Conservation (phyloP, 331 rosid genomes). For the Stylosanthes scabra region DNA sequence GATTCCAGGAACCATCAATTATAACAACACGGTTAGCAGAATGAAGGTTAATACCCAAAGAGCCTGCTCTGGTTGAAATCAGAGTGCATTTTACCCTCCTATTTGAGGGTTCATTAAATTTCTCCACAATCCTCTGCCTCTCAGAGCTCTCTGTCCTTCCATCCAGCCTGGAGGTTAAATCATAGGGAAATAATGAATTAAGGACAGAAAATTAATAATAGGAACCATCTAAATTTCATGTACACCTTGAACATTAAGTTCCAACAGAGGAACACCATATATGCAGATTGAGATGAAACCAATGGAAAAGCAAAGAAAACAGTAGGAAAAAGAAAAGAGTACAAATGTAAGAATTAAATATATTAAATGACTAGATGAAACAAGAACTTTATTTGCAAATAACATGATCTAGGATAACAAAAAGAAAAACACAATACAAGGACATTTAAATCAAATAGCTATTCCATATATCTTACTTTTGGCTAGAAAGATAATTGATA, state of each 20-base stretch:
- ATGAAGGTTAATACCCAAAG: slow-evolving; percentile 95
- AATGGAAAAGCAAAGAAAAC: slow-evolving; percentile 20
- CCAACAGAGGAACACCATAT: neutral
- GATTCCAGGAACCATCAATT: slow-evolving; percentile 99
- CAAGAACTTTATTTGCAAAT: neutral
- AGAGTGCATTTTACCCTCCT: slow-evolving; percentile 89
- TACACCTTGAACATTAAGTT: slow-evolving; percentile 2
- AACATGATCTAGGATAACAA: slow-evolving; percentile 10
- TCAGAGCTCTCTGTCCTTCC: slow-evolving; percentile 98
- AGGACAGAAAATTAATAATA: slow-evolving; percentile 12
- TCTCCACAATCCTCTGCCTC: slow-evolving; percentile 92
- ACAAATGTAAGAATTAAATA: slow-evolving; percentile 19
- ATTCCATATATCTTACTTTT: slow-evolving; percentile 4
- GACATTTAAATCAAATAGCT: neutral
- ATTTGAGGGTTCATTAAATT: slow-evolving; percentile 87
- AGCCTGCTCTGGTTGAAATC: slow-evolving; percentile 95
- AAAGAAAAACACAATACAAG: neutral
- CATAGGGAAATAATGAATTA: slow-evolving; percentile 28
- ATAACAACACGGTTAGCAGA: slow-evolving; percentile 97
- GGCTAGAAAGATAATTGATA: neutral
- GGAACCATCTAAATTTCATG: neutral
- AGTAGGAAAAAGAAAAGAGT: slow-evolving; percentile 14
- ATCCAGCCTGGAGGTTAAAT: slow-evolving; percentile 71
- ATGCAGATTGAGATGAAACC: slow-evolving; percentile 25
- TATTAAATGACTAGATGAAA: slow-evolving; percentile 17